Base-by-base conservation (phyloP, 1,139 yeast species). In the Saccharomyces hybrid region DNA sequence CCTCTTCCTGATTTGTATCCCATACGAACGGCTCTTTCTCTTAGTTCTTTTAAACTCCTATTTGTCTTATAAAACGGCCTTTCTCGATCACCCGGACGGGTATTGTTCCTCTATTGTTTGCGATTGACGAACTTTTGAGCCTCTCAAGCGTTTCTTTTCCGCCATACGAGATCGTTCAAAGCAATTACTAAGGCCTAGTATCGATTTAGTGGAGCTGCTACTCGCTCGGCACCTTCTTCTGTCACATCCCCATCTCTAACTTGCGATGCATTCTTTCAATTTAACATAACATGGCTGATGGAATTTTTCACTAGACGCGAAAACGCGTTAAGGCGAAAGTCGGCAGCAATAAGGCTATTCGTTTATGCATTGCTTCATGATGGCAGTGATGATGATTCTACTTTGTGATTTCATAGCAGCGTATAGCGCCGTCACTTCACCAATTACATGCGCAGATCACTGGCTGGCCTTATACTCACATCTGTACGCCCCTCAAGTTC, bases 341-440 rank as follows among this genome's bases (percentile, higher is more conserved):
- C 47, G 48, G 55, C 16, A 50, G 28, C 47, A 44, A 50, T 27
- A 34, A 32, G 42, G 38, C 7, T n/a, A 16, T 9, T 19, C 11
- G n/a, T 12, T 48, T 48, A 24, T 21, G 31, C 38, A 47, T 9
- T 16, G n/a, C 19, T 38, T 9, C 4, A 38, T 4, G 11, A 12
- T 19, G 9, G 12, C 6, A 16, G 11, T 38, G 5, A 38, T 38
- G 44, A 16, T 16, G 26, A 24, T 9, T 19, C 9, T 14, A 4
- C 9, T n/a, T n/a, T 2, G 3, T 9, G 8, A n/a, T n/a, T 12
- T 14, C 19, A 19, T 4, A 38, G 3, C 7, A 38, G 44, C 24
- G 5, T 19, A 14, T 38, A 4, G 21, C 44, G 24, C 2, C 44
- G 24, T 11, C 9, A 19, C 11, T 19, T 34, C 2, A 38, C 19